phyloP scores from a whole-genome alignment of 805 yeast species.

The Starmera caribaea region DNA sequence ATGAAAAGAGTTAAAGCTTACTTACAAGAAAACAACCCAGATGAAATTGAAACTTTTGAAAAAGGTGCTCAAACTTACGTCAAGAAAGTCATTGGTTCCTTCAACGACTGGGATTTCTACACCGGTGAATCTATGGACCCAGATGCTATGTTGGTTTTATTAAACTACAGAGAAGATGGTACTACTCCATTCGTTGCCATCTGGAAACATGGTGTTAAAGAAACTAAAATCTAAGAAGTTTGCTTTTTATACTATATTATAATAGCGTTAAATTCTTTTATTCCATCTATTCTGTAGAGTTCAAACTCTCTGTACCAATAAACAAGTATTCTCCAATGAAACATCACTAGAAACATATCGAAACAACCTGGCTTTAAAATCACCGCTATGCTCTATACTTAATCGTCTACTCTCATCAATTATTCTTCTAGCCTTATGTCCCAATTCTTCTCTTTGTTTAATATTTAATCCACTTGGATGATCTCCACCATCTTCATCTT shows the following conservation, averaged over 20 bases:
- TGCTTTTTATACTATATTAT: neutral
- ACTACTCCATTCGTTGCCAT: constrained; percentile 92
- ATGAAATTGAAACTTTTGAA: constrained; percentile 78
- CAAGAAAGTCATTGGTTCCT: constrained; percentile 90
- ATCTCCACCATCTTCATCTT: constrained; percentile 26
- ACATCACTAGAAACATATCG: constrained; percentile 47
- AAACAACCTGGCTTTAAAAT: constrained; percentile 39
- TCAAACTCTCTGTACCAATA: constrained; percentile 20
- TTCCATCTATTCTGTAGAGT: neutral
- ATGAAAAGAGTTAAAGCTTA: constrained; percentile 93
- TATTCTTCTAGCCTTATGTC: constrained; percentile 59
- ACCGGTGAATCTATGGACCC: constrained; percentile 99
- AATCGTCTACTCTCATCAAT: constrained; percentile 63
- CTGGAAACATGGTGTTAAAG: constrained; percentile 98
- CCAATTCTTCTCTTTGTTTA: constrained; percentile 46
- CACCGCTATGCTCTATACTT: constrained; percentile 32
- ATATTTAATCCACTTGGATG: constrained; percentile 39
- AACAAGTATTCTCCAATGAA: constrained; percentile 64
- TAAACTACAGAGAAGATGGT: constrained; percentile 99
- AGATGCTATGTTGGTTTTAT: constrained; percentile 94
- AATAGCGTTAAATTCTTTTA: no score
- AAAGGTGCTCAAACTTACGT: constrained; percentile 96
- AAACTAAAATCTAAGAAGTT: constrained; percentile 86
- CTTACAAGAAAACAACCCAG: constrained; percentile 86
- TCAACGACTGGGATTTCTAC: constrained; percentile 99